Evolutionary conservation across 805 yeast species (phyloP).

Genomic region (Danielia reshetovae): DNA sequence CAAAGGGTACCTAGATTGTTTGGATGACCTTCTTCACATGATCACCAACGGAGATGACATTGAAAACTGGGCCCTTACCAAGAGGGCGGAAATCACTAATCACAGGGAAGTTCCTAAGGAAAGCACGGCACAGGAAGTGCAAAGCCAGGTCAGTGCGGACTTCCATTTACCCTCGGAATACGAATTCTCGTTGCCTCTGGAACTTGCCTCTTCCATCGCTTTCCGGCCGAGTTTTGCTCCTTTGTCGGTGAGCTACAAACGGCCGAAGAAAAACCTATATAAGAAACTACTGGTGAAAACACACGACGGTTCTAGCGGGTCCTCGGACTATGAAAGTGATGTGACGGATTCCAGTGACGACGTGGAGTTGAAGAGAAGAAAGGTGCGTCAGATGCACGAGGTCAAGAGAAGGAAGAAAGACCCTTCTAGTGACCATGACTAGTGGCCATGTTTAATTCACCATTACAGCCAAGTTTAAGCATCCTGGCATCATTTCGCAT

Average conservation of each 20-base stretch:
- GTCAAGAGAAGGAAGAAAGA: constrained; percentile 10
- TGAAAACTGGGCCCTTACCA: constrained; percentile 50
- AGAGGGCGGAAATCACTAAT: constrained; percentile 39
- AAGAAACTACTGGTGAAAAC: no score
- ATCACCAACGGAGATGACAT: constrained; percentile 42
- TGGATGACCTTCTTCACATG: constrained; percentile 50
- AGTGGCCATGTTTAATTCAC: no score
- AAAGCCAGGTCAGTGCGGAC: constrained; percentile 1
- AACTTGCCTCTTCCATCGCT: constrained; percentile 22
- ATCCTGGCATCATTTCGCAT: no score
- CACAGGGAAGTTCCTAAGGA: constrained; percentile 12
- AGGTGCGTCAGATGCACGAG: not conserved
- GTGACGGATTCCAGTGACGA: constrained; percentile 14
- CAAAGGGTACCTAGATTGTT: constrained; percentile 59
- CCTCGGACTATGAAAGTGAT: constrained; percentile 21
- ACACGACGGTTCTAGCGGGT: constrained; percentile 7
- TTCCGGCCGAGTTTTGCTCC: constrained; percentile 37
- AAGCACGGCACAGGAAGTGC: not conserved
- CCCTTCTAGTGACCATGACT: not conserved
- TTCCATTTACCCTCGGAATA: constrained; percentile 23
- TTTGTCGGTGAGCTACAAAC: constrained; percentile 32
- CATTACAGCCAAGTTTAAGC: not conserved
- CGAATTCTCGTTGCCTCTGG: constrained; percentile 29
- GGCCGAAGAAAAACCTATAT: constrained; percentile 4
- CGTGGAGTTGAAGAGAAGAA: constrained; percentile 5